Percentiles rank a stretch among this genome's conserved stretches.
Conservation (phyloP, 345 rosid genomes). For the Bruguiera sexangula region DNA sequence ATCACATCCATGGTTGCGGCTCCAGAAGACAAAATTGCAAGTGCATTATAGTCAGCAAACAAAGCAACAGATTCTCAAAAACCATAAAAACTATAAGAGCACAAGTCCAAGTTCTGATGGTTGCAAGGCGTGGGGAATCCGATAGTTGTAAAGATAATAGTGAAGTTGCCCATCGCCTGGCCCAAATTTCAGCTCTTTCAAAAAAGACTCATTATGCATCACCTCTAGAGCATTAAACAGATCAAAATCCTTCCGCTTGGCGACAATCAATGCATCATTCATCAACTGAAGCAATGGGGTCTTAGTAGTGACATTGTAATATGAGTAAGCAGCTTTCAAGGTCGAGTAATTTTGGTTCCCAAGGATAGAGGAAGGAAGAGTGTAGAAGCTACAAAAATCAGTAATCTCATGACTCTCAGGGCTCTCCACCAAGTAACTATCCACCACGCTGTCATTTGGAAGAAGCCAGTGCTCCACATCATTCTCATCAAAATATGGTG, state of each 20-base stretch:
- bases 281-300: slow-evolving; percentile 87
- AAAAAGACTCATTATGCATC: slow-evolving; percentile 88
- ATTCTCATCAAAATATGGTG: slow-evolving; percentile 79
- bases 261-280: slow-evolving; percentile 78
- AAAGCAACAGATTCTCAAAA: slow-evolving; percentile 8
- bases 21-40: neutral
- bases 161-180: slow-evolving; percentile 96
- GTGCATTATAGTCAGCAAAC: neutral
- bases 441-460: slow-evolving; percentile 70
- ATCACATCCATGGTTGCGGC: slow-evolving; percentile 12
- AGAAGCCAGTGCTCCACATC: slow-evolving; percentile 97
- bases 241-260: slow-evolving; percentile 80
- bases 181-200: slow-evolving; percentile 86
- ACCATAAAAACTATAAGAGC: slow-evolving; percentile 46
- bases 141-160: slow-evolving; percentile 82
- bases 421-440: slow-evolving; percentile 81
- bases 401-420: slow-evolving; percentile 83
- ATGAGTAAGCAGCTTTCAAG: slow-evolving; percentile 91
- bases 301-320: slow-evolving; percentile 78
- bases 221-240: slow-evolving; percentile 89
- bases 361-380: slow-evolving; percentile 88
- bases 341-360: slow-evolving; percentile 71
- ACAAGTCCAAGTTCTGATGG: slow-evolving; percentile 86
- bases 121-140: slow-evolving; percentile 49
- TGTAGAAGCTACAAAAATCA: slow-evolving; percentile 93